Evolutionary conservation across 2,329 filamentous ascomycete genomes (phyloP).

Genomic region (Gaeumannomyces sp.): DNA sequence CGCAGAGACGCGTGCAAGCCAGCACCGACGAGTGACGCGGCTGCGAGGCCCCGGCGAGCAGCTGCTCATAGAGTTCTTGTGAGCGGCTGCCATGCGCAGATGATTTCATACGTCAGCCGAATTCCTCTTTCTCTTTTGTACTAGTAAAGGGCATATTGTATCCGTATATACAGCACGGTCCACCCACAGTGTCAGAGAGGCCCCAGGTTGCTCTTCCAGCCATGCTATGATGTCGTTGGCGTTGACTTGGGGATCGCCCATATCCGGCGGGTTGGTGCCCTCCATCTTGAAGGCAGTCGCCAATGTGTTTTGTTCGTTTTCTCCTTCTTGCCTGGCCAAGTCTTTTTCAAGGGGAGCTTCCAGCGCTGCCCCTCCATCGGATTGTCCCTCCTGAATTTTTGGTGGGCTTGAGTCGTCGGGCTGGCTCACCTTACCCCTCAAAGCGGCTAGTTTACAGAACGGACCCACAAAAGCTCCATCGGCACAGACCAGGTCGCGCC

Average conservation of each 20-base stretch:
- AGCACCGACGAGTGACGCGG: constrained; percentile 51
- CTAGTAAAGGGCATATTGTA: background rate
- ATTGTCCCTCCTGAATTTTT: background rate
- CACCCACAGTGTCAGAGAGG: constrained; percentile 4
- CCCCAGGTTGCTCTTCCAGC: constrained; percentile 18
- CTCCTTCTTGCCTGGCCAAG: background rate
- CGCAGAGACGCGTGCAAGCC: constrained; percentile 53
- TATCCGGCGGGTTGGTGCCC: constrained; percentile 12
- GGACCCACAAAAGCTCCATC: background rate
- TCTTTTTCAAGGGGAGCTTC: background rate
- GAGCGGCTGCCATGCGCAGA: background rate
- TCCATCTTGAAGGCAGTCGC: constrained; percentile 11
- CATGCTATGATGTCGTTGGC: constrained; percentile 21
- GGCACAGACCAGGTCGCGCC: constrained; percentile 14
- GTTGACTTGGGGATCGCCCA: constrained; percentile 20
- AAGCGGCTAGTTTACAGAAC: background rate
- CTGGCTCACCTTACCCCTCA: background rate
- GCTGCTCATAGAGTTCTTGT: constrained; percentile 34
- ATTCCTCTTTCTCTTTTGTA: constrained; percentile 1
- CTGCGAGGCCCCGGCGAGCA: constrained; percentile 44
- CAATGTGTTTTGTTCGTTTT: background rate
- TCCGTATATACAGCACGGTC: background rate
- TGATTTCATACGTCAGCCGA: constrained; percentile 9
- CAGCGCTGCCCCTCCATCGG: background rate
- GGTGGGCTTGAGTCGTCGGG: background rate